Evolutionary conservation across 768 basidiomycete species (phyloP), one percentile per base, ranked within the genome.

Genomic region (Phylloporus sp.): DNA sequence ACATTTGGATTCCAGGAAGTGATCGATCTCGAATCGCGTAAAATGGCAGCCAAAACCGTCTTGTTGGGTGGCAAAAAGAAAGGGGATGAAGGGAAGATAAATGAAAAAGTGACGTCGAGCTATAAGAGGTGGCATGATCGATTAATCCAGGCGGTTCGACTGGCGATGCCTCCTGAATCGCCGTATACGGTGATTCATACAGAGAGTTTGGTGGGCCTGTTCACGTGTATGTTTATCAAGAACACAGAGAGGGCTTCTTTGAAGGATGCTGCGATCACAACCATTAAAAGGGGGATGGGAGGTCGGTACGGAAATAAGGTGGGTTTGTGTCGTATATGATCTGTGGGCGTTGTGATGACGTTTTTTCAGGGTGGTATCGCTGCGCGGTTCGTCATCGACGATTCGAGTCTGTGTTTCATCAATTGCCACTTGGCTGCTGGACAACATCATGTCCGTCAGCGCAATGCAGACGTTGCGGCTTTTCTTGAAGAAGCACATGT

Each of bases 391-490:
- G 81, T 94, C 7, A 77, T 98, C 40, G 93, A 93, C 53, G 93
- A 97, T 67, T 88, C 94, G 2, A 95, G 91, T 0, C 65, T 97
- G 13, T 98, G 95, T 70, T 88, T 97, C 62, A 83, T 98, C 72
- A 99, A 99, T 70, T 93, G 90, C 58, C 95, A 99, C 76, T 80
- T 99, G 53, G 95, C 95, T n/a, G 91, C 92, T 6, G 95, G 95
- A 2, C 95, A 97, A 62, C 79, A 81, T 50, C 87, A 88, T 45
- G 80, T 88, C 16, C 80, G 88, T 2, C 78, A 88, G 54, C 79
- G 95, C 16, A 97, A 97, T 59, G 82, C 86, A 3, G 95, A 99
- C 68, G 74, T 94, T 11, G 85, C 88, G 6, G 86, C 84, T 1
- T 88, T 98, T 52, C 70, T 97, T 53, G 95, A 98, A 60, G 87